Base-by-base conservation (phyloP, 2,329 filamentous ascomycete species). In the Massarina eburnea region DNA sequence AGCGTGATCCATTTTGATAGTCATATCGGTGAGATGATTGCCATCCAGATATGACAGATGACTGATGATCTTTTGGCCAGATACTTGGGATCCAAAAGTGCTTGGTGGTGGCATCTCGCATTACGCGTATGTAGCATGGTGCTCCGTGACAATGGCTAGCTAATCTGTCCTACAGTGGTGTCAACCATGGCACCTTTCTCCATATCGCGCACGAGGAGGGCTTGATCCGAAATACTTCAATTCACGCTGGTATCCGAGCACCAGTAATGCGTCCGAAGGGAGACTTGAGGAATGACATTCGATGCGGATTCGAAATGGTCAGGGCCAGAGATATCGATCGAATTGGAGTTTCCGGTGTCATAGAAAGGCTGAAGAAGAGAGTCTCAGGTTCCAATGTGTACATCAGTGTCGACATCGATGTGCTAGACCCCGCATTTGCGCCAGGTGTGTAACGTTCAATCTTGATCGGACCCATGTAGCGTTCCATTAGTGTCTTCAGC, bases 181-280 rank as follows among this genome's bases (percentile, higher is more conserved):
- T 82, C 2, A 84, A 83, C 46, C 81, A 84, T 56, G 81, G 81
- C 29, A 84, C 81, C 0, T 84, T 83, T 58, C 66, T 84, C 12
- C 80, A 84, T 52, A 80, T 83, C 29, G 81, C 81, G 0, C 79
- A 83, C 53, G 81, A 84, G 62, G 81, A 84, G 63, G 78, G 80
- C 0, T 66, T 84, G 35, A 78, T 84, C 46, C 70, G 71, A 20
- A 82, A 83, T 52, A 77, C 74, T 2, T 83, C 80, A 0, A 76
- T 84, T 15, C 82, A 84, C 61, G 82, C 79, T n/a, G 82, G 82
- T 0, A 83, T 84, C 49, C 73, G 82, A 30, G 81, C 76, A 0
- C 80, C 80, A 0, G 59, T 83, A 1, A 55, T 68, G 8, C 73
- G 77, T 10, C 71, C 66, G 17, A 76, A 77, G 47, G 70, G 68